These are phyloP conservation scores for Emergomyces orientalis DNA, from an alignment of 2,329 filamentous ascomycete species.

Conservation along the genomic window DNA sequence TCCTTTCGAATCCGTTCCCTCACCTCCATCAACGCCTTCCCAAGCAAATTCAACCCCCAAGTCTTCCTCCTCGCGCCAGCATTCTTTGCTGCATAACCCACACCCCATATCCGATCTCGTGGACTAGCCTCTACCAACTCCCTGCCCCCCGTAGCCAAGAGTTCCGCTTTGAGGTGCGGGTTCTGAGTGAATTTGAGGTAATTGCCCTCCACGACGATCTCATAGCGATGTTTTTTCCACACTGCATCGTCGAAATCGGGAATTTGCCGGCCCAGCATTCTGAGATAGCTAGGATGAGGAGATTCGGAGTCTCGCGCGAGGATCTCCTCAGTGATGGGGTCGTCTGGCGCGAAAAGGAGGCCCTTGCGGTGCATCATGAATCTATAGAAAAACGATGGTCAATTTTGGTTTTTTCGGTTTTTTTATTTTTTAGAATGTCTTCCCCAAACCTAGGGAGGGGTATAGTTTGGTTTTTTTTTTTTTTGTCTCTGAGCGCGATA, in stretches of 20 bases:
- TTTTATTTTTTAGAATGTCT: too few relatives aligned
- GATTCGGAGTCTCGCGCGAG: constrained; percentile 18
- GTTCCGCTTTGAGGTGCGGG: constrained; percentile 19
- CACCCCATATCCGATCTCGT: constrained; percentile 28
- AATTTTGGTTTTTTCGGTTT: not conserved
- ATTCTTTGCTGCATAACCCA: constrained; percentile 26
- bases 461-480: too few relatives aligned
- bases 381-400: not conserved
- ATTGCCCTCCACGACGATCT: constrained; percentile 26
- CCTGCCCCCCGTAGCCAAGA: constrained; percentile 25
- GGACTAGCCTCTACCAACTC: constrained; percentile 30
- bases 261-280: constrained; percentile 25
- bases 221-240: constrained; percentile 22
- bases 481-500: not conserved
- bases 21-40: constrained; percentile 28
- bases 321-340: constrained; percentile 22
- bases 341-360: constrained; percentile 24
- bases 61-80: constrained; percentile 21
- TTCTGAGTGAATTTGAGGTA: constrained; percentile 28
- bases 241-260: constrained; percentile 23
- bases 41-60: constrained; percentile 28
- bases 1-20: constrained; percentile 21
- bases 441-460: too few relatives aligned
- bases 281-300: constrained; percentile 18
- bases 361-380: constrained; percentile 33